Base-by-base conservation (phyloP, 2,329 filamentous ascomycete genomes). In the Botrytis paeoniae region DNA sequence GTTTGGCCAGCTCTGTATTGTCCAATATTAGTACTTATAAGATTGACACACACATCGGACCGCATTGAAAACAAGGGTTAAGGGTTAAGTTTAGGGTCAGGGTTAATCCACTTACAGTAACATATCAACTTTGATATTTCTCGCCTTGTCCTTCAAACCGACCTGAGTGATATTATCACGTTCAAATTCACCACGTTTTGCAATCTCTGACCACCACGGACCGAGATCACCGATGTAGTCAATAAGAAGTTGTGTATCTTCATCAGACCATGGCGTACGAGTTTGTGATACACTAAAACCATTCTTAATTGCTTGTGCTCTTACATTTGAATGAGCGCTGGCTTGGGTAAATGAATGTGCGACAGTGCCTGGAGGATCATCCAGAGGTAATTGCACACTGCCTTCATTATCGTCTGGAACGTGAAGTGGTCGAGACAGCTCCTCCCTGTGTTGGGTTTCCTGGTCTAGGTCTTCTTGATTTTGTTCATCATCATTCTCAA, bases 121-220 rank as follows among this genome's bases (percentile, higher is more conserved):
- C 69, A 78, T 83, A 12, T 80, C 80, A 59, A 83, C 80, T 77
- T 86, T 87, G 73, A 89, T 79, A 74, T 88, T 88, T 69, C 88
- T 82, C 6, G 86, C 87, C 74, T 84, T 85, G 75, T 88, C 86
- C 76, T 87, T 88, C 12, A 89, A 74, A 62, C 87, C 85, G 4
- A 88, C 86, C 74, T 89, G 86, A 78, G 48, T 80, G 1, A 72
- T 43, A 80, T 66, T 81, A 64, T 70, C 77, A 54, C 7, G 71
- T 9, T 81, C 76, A 3, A 81, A 82, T 25, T 76, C 74, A 43
- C 82, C 82, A 43, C 78, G 76, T 20, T 80, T 78, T 35, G 80
- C 77, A 63, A 92, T 87, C 0, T 70, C 39, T 2, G 86, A 75
- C 82, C 86, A 92, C 16, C 79, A 79, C 8, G 80, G 81, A 1